Conservation (phyloP, 495 filamentous ascomycete species). For the Parathielavia appendiculata region DNA sequence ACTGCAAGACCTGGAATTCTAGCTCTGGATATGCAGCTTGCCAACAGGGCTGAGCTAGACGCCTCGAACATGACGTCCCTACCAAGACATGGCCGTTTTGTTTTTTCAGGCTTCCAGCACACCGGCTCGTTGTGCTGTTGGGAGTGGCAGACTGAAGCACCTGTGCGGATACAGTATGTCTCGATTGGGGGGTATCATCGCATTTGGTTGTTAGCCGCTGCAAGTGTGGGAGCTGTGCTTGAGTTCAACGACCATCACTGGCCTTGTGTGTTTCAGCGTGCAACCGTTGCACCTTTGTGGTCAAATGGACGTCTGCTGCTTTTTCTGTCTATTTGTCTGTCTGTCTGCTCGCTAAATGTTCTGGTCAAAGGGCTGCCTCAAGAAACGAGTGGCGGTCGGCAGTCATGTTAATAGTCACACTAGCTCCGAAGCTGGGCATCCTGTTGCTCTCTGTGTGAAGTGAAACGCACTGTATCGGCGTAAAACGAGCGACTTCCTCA, state of each 20-base stretch:
- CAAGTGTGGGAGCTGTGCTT: neutral
- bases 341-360: slow-evolving; percentile 3
- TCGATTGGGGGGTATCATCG: neutral
- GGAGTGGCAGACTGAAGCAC: neutral
- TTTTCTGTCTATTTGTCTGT: slow-evolving; percentile 1
- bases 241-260: no score
- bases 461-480: slow-evolving; percentile 5
- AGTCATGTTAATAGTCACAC: neutral
- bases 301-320: slow-evolving; percentile 7
- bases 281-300: neutral
- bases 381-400: slow-evolving; percentile 18
- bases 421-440: neutral
- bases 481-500: slow-evolving; percentile 11
- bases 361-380: slow-evolving; percentile 11
- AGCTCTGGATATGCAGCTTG: neutral
- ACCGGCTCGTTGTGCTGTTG: neutral
- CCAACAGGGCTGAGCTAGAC: neutral
- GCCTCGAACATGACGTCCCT: neutral
- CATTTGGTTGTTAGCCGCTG: neutral
- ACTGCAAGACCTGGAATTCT: neutral
- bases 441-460: slow-evolving; percentile 4
- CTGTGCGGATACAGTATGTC: neutral
- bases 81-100: neutral
- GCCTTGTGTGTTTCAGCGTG: neutral
- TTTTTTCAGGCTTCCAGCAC: neutral